A percentile compares a stretch with the other conserved stretches of the same genome.
Evolutionary conservation across 305 asterid species (phyloP).

Genomic region (Euphrasia arctica): DNA sequence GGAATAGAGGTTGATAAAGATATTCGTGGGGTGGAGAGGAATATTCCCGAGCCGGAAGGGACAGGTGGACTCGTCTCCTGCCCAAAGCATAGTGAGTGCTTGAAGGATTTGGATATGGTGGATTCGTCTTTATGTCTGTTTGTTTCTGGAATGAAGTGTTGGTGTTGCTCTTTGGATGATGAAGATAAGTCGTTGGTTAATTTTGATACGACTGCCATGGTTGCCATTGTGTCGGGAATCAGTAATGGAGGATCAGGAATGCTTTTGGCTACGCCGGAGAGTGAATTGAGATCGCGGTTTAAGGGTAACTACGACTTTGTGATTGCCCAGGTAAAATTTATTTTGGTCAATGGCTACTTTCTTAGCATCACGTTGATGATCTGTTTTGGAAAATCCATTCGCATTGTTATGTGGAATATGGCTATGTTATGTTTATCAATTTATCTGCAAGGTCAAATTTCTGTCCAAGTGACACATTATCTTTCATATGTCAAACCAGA

Average conservation of each 20-base stretch:
- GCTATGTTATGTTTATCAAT: neutral
- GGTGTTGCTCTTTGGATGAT: constrained; percentile 44
- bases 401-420: neutral
- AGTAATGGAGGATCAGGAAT: constrained; percentile 60
- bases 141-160: constrained; percentile 52
- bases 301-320: constrained; percentile 81
- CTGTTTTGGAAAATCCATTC: constrained; percentile 6
- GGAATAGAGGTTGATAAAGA: constrained; percentile 43
- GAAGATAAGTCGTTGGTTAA: constrained; percentile 44
- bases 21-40: constrained; percentile 22
- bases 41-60: constrained; percentile 18
- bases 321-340: constrained; percentile 61
- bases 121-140: constrained; percentile 52
- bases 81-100: constrained; percentile 27
- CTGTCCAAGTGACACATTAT: constrained; percentile 21
- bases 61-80: constrained; percentile 26
- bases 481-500: constrained; percentile 39
- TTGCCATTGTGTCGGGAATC: constrained; percentile 85
- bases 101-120: constrained; percentile 28
- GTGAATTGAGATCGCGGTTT: constrained; percentile 62
- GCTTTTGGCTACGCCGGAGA: constrained; percentile 63
- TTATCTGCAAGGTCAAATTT: neutral
- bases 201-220: constrained; percentile 85
- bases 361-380: neutral
- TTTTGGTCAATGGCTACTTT: constrained; percentile 3